Base-by-base conservation (phyloP, 2,329 filamentous ascomycete species). In the Pseudogymnoascus sp. region DNA sequence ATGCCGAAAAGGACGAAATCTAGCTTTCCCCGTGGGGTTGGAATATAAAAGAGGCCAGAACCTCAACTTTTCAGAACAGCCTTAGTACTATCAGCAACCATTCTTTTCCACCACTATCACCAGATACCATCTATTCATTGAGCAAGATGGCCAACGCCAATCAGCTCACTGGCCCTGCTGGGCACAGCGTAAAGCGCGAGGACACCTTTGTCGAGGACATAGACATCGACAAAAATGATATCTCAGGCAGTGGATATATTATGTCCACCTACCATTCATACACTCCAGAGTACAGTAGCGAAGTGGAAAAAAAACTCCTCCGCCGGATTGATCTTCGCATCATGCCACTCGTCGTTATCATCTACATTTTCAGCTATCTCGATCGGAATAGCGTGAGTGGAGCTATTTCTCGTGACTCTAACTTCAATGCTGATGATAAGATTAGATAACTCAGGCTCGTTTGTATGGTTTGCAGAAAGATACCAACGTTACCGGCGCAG, bases 311-410 rank as follows among this genome's bases (percentile, higher is more conserved):
- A 66, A 73, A 75, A 63, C 70, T 78, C 50, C 70, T 72, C 3
- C 67, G 70, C 4, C 73, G 72, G 34, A 77, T 78, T 59, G 76
- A 78, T 62, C 31, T 64, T 21, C 60, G 74, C 23, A 73, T 77
- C 38, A 76, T 78, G 74, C 76, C 76, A 7, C 65, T 77, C 59
- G 72, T 78, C 10, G 75, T 78, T 64, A 66, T 74, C 10, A 73
- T 77, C 8, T 78, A 78, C 64, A 68, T 78, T 34, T 77, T 78
- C 75, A 78, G 78, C 68, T 78, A 78, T 59, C 77, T 78, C 59
- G 76, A 78, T 65, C 72, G 76, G 75, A 46, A 46, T 46, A 46
- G 42, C 42, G 42, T 46, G 42, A 46, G 42, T 23, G 14, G 18
- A 46, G 11, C 42, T 14, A 46, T 5, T 14, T 23, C 11, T 46